phyloP scores from a whole-genome alignment of 2,329 filamentous ascomycete genomes.

The Clonostachys byssicola region DNA sequence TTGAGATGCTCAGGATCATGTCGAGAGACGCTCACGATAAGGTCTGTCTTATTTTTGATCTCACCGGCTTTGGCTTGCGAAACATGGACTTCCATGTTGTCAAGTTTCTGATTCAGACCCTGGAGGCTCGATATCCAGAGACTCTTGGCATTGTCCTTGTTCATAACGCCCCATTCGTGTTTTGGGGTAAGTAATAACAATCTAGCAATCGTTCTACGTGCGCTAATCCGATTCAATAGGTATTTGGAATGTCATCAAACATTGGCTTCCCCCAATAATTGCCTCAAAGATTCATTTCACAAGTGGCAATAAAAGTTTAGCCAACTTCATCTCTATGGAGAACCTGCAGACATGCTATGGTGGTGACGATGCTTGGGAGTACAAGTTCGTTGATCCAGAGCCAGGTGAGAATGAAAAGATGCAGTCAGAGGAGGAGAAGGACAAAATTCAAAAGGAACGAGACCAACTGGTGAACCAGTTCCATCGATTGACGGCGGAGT shows the following conservation, averaged over 20 bases:
- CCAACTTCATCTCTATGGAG: constrained; percentile 57
- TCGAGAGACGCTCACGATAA: constrained; percentile 5
- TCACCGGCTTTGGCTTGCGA: constrained; percentile 64
- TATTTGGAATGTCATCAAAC: constrained; percentile 61
- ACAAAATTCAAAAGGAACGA: constrained; percentile 45
- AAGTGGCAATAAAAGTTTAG: constrained; percentile 56
- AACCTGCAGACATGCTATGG: constrained; percentile 53
- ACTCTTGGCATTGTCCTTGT: constrained; percentile 67
- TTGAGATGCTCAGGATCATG: constrained; percentile 24
- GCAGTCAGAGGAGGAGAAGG: constrained; percentile 34
- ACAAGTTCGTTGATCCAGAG: constrained; percentile 58
- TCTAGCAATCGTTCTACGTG: not conserved
- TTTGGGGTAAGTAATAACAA: constrained; percentile 32
- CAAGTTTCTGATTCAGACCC: constrained; percentile 76
- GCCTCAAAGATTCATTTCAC: constrained; percentile 70
- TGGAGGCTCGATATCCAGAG: constrained; percentile 76
- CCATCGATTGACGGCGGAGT: constrained; percentile 53
- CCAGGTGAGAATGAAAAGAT: constrained; percentile 55
- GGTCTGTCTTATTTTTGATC: constrained; percentile 59
- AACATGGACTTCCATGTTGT: constrained; percentile 77
- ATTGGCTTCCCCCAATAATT: constrained; percentile 74
- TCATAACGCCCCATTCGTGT: constrained; percentile 73
- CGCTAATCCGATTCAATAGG: constrained; percentile 11
- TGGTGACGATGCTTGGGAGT: constrained; percentile 62
- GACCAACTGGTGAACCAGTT: constrained; percentile 49